A percentile compares a stretch with the other conserved stretches of the same genome.
phyloP scores from a whole-genome alignment of 129 eudicot species.

The Erigeron canadensis region DNA sequence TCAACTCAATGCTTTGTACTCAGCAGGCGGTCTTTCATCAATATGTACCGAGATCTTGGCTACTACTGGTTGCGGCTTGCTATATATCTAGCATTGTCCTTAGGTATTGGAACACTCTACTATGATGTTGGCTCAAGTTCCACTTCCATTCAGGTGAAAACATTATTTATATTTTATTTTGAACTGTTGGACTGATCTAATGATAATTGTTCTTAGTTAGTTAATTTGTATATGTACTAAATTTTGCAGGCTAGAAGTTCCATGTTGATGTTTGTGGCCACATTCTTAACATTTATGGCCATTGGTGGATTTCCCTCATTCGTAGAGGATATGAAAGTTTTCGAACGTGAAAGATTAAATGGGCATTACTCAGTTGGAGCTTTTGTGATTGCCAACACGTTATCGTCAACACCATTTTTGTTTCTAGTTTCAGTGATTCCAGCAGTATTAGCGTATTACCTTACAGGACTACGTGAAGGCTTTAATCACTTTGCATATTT shows the following conservation, averaged over 20 bases:
- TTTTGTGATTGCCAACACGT: constrained; percentile 41
- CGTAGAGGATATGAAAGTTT: constrained; percentile 74
- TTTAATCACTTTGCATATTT: constrained; percentile 43
- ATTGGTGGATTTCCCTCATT: constrained; percentile 82
- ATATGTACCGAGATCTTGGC: constrained; percentile 29
- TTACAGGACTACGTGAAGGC: constrained; percentile 39
- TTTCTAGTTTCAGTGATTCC: constrained; percentile 37
- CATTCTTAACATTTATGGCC: constrained; percentile 60
- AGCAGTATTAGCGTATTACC: constrained; percentile 43
- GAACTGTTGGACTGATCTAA: background rate
- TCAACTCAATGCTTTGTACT: constrained; percentile 16
- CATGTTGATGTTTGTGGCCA: constrained; percentile 52
- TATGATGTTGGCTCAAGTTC: constrained; percentile 8
- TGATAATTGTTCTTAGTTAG: too few relatives aligned
- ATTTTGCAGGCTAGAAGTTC: constrained; percentile 52
- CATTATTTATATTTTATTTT: background rate
- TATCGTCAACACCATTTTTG: constrained; percentile 52
- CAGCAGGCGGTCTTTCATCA: constrained; percentile 13
- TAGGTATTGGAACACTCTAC: constrained; percentile 23
- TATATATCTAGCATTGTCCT: constrained; percentile 20
- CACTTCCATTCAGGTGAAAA: background rate
- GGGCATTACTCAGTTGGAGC: constrained; percentile 48
- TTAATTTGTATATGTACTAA: background rate
- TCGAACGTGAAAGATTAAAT: constrained; percentile 48
- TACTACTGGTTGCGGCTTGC: constrained; percentile 33